Evolutionary conservation across 2,329 filamentous ascomycete species (phyloP).

Genomic region (Pestalotiopsis sp.): DNA sequence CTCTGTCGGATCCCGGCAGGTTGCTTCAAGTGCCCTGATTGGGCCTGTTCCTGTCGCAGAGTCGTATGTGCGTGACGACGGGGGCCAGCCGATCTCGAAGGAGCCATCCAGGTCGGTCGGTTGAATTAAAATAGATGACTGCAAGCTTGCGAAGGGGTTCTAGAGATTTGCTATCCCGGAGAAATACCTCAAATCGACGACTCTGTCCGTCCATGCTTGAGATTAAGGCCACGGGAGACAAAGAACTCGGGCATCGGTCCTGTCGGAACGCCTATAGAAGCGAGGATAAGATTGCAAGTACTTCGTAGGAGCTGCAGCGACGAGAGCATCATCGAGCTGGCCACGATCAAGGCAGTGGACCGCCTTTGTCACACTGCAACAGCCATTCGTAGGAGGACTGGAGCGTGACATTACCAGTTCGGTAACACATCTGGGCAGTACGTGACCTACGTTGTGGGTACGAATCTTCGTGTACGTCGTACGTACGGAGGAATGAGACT

Average conservation of each 20-base stretch:
- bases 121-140: neutral
- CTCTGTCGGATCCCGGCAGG: conserved; percentile 8
- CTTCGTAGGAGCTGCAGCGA: neutral
- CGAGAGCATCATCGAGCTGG: neutral
- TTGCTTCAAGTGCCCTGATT: conserved; percentile 5
- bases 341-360: neutral
- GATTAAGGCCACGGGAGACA: neutral
- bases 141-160: neutral
- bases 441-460: neutral
- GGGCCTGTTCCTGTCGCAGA: neutral
- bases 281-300: neutral
- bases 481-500: neutral
- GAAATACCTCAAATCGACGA: neutral
- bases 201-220: neutral
- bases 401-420: neutral
- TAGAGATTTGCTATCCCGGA: neutral
- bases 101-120: neutral
- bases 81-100: neutral
- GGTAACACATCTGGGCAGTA: neutral
- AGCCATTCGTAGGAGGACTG: neutral
- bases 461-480: neutral
- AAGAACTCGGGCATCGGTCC: neutral
- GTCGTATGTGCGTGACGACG: neutral
- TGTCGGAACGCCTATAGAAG: neutral
- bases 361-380: neutral